phyloP scores from a whole-genome alignment of 768 basidiomycete species.

The Leccinellum rugosiceps region DNA sequence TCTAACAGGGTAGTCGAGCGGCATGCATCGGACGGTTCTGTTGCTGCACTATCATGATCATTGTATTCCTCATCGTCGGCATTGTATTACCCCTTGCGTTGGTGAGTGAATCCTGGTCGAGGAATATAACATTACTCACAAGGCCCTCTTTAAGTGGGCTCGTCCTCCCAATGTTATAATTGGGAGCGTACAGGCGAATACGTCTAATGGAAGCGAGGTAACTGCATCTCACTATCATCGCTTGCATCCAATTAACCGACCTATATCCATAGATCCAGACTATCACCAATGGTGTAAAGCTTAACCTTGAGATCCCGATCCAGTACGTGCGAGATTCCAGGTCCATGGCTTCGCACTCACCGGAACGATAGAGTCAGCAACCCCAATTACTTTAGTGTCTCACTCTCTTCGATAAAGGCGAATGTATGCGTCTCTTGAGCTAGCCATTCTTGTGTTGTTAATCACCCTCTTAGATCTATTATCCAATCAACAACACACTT shows the following conservation, averaged over 20 bases:
- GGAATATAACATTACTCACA: not conserved
- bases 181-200: constrained; percentile 39
- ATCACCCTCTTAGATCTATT: constrained; percentile 50
- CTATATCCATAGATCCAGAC: constrained; percentile 34
- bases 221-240: constrained; percentile 12
- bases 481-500: constrained; percentile 69
- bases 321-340: constrained; percentile 41
- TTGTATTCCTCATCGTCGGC: constrained; percentile 60
- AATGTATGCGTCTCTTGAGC: constrained; percentile 38
- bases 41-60: constrained; percentile 70
- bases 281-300: constrained; percentile 42
- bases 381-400: constrained; percentile 76
- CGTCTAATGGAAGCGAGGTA: constrained; percentile 45
- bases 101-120: constrained; percentile 40
- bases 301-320: constrained; percentile 66
- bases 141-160: constrained; percentile 54
- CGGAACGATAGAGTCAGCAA: constrained; percentile 58
- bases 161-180: constrained; percentile 68
- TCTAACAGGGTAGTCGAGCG: constrained; percentile 52
- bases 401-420: constrained; percentile 61
- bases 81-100: constrained; percentile 64
- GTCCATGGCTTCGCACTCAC: constrained; percentile 2
- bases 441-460: not conserved
- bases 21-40: constrained; percentile 67
- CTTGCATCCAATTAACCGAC: constrained; percentile 16